Evolutionary conservation across 306 rosid species (phyloP).

Genomic region (Ziziphus jujuba): DNA sequence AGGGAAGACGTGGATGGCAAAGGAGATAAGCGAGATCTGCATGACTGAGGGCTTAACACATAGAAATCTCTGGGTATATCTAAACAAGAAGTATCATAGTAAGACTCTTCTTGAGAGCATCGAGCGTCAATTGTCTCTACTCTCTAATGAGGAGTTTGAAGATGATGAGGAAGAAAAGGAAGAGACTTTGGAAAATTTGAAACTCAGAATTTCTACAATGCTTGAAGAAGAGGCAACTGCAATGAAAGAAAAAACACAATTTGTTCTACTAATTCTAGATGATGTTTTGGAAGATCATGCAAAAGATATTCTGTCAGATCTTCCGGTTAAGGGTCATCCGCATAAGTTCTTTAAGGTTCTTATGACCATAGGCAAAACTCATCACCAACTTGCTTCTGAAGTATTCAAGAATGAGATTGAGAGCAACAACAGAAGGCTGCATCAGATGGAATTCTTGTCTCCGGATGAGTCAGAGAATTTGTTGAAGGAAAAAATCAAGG

Average conservation of each 20-base stretch:
- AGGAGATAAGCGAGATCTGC: neutral
- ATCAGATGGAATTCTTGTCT: neutral
- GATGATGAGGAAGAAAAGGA: neutral
- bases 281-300: constrained; percentile 9
- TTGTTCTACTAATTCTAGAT: constrained; percentile 25
- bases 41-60: neutral
- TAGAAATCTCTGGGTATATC: constrained; percentile 20
- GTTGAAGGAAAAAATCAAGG: neutral
- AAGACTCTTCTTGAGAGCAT: neutral
- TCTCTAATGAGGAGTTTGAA: constrained; percentile 15
- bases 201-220: neutral
- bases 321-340: neutral
- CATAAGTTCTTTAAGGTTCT: constrained; percentile 20
- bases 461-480: neutral
- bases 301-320: neutral
- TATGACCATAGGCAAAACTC: constrained; percentile 10
- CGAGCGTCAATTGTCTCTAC: constrained; percentile 11
- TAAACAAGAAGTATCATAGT: constrained; percentile 8
- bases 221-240: neutral
- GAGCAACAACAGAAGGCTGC: neutral
- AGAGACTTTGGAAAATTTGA: neutral
- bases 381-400: neutral
- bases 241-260: too few species aligned
- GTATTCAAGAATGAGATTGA: neutral
- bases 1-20: constrained; percentile 30